These are phyloP conservation scores for Leptodermis oblonga DNA, from an alignment of 257 asterid genomes.

Conservation along the genomic window DNA sequence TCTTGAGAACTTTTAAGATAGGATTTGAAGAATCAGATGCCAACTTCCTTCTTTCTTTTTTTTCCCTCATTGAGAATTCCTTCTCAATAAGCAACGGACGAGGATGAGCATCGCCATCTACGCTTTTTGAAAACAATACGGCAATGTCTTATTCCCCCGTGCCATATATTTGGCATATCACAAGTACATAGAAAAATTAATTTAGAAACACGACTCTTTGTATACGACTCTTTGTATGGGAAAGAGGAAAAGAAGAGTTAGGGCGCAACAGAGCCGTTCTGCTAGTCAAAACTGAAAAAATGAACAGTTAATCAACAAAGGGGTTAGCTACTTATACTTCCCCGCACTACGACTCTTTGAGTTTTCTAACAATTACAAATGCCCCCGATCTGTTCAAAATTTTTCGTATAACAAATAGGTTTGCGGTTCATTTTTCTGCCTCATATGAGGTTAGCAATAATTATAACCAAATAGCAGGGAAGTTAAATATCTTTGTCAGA, in stretches of 20 bases:
- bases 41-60: background rate
- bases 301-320: background rate
- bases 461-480: too few species aligned
- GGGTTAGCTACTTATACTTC: too few species aligned
- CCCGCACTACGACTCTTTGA: too few species aligned
- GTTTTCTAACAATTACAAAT: too few species aligned
- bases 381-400: too few species aligned
- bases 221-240: too few species aligned
- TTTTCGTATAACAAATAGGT: too few species aligned
- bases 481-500: too few species aligned
- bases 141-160: background rate
- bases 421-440: too few species aligned
- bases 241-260: background rate
- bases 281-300: background rate
- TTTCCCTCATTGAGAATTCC: constrained; percentile 12
- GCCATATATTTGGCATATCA: background rate
- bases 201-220: too few species aligned
- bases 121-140: background rate
- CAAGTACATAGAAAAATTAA: constrained; percentile 1
- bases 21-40: constrained; percentile 23
- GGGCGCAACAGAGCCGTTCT: background rate
- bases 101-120: background rate
- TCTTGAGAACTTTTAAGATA: background rate
- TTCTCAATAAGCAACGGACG: constrained; percentile 4
- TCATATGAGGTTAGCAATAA: too few species aligned